Evolutionary conservation across 75 land plant genomes (phyloP), one percentile per base, ranked within the genome.

Genomic region (Sequoia sempervirens): DNA sequence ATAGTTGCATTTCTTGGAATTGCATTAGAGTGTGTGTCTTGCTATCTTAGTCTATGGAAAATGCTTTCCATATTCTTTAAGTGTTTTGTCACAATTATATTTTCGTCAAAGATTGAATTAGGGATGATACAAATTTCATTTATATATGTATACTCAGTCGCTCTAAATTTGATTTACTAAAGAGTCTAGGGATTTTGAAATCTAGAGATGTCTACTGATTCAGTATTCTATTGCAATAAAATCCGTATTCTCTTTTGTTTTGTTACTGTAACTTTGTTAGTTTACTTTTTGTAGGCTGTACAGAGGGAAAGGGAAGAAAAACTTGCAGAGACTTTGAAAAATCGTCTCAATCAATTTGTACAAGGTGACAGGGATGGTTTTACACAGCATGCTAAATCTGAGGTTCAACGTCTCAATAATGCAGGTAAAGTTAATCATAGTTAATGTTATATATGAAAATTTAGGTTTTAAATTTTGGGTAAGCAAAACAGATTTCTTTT

Each of bases 251-350:
- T 23, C 9, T 38, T 61, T 23, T 75, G 20, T 17, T 7, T 32
- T 10, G 78, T 38, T 75, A 9, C 58, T 75, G 26, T 75, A 28
- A 43, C 47, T 50, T 69, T n/a, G 41, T 9, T 73, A 23, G 64
- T 52, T n/a, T 14, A 9, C 10, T 23, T 20, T 75, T 75, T 84
- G 74, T 85, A 96, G 98, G 92, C 79, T 80, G 88, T 92, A 47
- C 98, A 96, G 82, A 94, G 86, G 80, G 98, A 95, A 86, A 92
- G 98, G 85, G 98, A 95, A 86, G 93, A 93, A 37, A 96, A 92
- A 85, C 91, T 96, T 74, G 94, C 93, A 46, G 84, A 88, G 53
- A 66, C 43, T 46, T 85, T 96, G 81, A 92, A 86, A 83, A 87
- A 85, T 79, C 87, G 89, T 37, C 92, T 96, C 28, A 69, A 89